These are phyloP conservation scores for Eucalyptus fibrosa DNA, from an alignment of 345 rosid species.

Conservation along the genomic window DNA sequence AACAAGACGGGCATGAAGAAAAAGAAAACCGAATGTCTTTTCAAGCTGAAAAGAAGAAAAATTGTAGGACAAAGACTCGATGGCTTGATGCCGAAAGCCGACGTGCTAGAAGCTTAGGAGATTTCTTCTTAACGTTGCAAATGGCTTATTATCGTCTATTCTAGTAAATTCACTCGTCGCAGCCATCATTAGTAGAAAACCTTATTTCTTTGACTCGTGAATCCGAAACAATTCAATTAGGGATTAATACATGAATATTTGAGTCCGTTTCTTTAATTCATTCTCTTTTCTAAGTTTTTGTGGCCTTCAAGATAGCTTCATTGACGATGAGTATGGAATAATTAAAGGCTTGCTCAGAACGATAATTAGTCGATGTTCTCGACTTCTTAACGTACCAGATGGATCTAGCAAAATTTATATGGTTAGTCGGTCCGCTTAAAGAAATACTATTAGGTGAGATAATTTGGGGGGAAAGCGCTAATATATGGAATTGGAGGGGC, in stretches of 20 bases:
- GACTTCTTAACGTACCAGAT: background rate
- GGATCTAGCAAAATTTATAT: background rate
- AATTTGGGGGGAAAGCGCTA: background rate
- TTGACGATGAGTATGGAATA: background rate
- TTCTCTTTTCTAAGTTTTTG: background rate
- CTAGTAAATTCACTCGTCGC: background rate
- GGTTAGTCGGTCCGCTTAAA: background rate
- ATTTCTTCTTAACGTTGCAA: background rate
- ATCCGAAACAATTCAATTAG: background rate
- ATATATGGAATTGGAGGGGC: background rate
- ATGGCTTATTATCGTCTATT: background rate
- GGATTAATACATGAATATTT: background rate
- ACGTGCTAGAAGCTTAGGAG: background rate
- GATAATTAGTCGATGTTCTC: background rate
- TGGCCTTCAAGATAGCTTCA: background rate
- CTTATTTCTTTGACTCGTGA: background rate
- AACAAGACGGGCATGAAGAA: background rate
- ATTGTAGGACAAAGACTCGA: background rate
- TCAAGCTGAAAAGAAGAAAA: background rate
- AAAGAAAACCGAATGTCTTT: background rate
- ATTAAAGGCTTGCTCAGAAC: background rate
- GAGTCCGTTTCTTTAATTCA: background rate
- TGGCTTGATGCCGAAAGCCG: background rate
- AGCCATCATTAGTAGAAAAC: background rate
- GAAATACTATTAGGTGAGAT: background rate